Evolutionary conservation across 768 basidiomycete genomes (phyloP).

Genomic region (Mrakia frigida): DNA sequence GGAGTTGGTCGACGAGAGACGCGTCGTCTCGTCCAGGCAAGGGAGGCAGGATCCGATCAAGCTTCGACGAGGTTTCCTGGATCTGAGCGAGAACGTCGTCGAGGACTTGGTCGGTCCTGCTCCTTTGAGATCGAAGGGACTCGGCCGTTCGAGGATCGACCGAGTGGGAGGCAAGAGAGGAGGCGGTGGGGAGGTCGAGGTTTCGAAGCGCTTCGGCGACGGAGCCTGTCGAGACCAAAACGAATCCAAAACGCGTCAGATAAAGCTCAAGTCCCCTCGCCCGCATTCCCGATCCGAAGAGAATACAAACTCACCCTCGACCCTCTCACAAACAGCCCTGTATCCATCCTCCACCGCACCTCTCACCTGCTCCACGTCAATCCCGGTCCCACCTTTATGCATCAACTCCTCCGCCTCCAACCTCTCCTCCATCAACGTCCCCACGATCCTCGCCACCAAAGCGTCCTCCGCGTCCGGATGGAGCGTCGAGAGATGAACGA

Average conservation of each 20-base stretch:
- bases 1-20: not conserved
- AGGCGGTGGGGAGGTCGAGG: not conserved
- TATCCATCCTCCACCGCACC: conserved; percentile 16
- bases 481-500: conserved; percentile 21
- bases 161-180: not conserved
- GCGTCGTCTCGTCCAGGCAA: not conserved
- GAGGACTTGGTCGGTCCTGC: not conserved
- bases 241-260: too few relatives aligned
- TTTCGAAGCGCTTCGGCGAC: conserved; percentile 10
- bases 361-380: not conserved
- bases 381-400: not conserved
- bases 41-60: not conserved
- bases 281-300: not conserved
- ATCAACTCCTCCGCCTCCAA: not conserved
- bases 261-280: not conserved
- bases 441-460: conserved; percentile 6
- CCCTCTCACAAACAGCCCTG: conserved; percentile 21
- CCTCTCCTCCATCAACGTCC: not conserved
- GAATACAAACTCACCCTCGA: not conserved
- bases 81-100: not conserved
- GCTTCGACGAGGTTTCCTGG: not conserved
- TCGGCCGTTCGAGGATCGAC: not conserved
- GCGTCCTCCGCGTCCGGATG: conserved; percentile 26
- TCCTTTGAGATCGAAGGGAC: not conserved
- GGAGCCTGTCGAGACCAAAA: not conserved